phyloP scores from a whole-genome alignment of 768 basidiomycete genomes.

The Gelatoporia subvermispora region DNA sequence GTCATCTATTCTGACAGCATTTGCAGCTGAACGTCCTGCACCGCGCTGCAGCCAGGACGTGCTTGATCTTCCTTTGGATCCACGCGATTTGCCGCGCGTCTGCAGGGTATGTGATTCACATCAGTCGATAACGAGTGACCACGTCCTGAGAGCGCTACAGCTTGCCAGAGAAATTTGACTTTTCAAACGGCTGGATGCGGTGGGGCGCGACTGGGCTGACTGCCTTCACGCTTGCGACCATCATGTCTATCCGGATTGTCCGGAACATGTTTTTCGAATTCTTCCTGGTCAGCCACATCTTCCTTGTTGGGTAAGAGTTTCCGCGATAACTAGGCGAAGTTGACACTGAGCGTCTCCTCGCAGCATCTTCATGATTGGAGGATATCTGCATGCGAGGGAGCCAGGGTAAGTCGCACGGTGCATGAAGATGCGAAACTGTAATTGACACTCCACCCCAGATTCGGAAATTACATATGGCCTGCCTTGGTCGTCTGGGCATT shows the following conservation, averaged over 20 bases:
- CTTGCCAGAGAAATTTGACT: slow-evolving; percentile 26
- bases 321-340: slow-evolving; percentile 14
- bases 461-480: slow-evolving; percentile 41
- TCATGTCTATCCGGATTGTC: slow-evolving; percentile 46
- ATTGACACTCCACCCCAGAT: no score
- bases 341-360: no score
- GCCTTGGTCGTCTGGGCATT: slow-evolving; percentile 50
- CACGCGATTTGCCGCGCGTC: slow-evolving; percentile 34
- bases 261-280: slow-evolving; percentile 44
- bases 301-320: slow-evolving; percentile 36
- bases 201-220: slow-evolving; percentile 32
- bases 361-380: slow-evolving; percentile 29
- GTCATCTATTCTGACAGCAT: neutral
- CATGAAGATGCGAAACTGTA: no score
- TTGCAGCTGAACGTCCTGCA: slow-evolving; percentile 38
- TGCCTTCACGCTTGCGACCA: slow-evolving; percentile 37
- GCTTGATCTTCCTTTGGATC: slow-evolving; percentile 43
- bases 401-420: slow-evolving; percentile 5
- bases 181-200: slow-evolving; percentile 20
- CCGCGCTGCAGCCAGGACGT: slow-evolving; percentile 42
- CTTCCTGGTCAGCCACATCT: slow-evolving; percentile 46
- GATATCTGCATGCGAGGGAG: slow-evolving; percentile 24
- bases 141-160: slow-evolving; percentile 15
- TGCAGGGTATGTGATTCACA: slow-evolving; percentile 10
- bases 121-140: neutral